Evolutionary conservation across 257 asterid genomes (phyloP).

Genomic region (Mentha longifolia): DNA sequence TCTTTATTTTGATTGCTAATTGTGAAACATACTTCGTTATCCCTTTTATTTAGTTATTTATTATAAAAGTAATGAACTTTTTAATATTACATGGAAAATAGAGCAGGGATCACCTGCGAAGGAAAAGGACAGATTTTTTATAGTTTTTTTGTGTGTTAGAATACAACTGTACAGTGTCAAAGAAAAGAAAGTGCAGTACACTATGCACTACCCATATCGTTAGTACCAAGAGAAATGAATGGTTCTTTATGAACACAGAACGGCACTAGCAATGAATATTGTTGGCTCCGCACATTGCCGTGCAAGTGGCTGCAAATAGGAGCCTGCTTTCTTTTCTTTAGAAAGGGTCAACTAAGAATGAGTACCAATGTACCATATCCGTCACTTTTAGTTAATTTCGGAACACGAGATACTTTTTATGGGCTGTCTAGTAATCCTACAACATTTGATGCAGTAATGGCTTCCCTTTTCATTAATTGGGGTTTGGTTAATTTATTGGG

Average conservation of each 20-base stretch:
- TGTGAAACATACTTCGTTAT: slow-evolving; percentile 22
- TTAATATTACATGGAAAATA: neutral
- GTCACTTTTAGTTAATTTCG: slow-evolving; percentile 2
- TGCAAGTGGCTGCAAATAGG: slow-evolving; percentile 19
- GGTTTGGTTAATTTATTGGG: neutral
- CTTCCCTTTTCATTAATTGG: neutral
- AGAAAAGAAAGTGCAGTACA: neutral
- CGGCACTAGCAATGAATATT: slow-evolving; percentile 20
- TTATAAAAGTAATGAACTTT: neutral
- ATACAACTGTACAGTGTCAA: slow-evolving; percentile 23
- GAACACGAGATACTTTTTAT: slow-evolving; percentile 15
- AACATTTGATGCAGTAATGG: slow-evolving; percentile 14
- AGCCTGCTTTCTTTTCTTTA: neutral
- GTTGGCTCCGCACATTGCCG: slow-evolving; percentile 33
- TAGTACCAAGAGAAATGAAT: slow-evolving; percentile 38
- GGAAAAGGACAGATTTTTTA: neutral
- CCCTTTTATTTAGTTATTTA: neutral
- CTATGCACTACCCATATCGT: slow-evolving; percentile 26
- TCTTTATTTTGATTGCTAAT: slow-evolving; percentile 32
- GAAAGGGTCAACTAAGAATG: slow-evolving; percentile 4
- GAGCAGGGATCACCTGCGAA: neutral
- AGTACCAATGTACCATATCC: neutral
- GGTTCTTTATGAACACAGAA: slow-evolving; percentile 35
- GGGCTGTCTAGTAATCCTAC: slow-evolving; percentile 8
- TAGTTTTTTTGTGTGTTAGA: too few species aligned